Base-by-base conservation (phyloP, 2,329 filamentous ascomycete genomes). In the Neonectria magnoliae region DNA sequence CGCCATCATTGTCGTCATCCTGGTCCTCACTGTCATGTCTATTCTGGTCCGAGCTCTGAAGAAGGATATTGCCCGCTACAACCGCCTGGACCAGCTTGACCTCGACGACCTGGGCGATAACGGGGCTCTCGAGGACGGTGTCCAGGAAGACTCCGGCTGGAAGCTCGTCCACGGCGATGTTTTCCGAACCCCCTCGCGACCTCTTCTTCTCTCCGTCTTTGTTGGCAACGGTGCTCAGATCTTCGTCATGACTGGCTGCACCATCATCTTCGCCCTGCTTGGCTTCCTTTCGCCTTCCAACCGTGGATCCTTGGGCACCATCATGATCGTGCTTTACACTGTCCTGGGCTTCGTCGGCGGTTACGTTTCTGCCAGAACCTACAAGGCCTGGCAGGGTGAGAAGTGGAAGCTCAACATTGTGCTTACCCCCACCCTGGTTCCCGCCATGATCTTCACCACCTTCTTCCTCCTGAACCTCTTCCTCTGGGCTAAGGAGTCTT, bases 111-210 rank as follows among this genome's bases (percentile, higher is more conserved):
- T 98, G 38, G 91, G 91, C 44, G 93, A 92, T 44, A 93, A 90
- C 3, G 91, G 89, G 42, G 90, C 86, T 10, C 84, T 94, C 6
- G 95, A 98, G 71, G 95, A 98, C 74, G 95, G 94, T 36, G 93
- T 98, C 1, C 94, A 97, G 78, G 96, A 99, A 76, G 96, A 99
- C 79, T 98, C 94, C 10, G 96, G 96, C 66, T 99, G 96, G 96
- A 99, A 99, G 81, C 83, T 99, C 52, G 94, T 99, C 1, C 96
- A 99, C 74, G 96, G 96, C 58, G 96, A 99, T 78, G 95, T 98
- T 33, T 99, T 99, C 86, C 91, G 96, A 61, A 90, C 91, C 11
- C 96, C 96, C 4, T 88, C 90, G 69, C 90, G 92, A 65, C 92
- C 94, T 1, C 85, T 99, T 29, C 83, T 98, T 14, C 86, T 99